Evolutionary conservation across 179 eudicot species (phyloP).

Genomic region (Silene coronaria): DNA sequence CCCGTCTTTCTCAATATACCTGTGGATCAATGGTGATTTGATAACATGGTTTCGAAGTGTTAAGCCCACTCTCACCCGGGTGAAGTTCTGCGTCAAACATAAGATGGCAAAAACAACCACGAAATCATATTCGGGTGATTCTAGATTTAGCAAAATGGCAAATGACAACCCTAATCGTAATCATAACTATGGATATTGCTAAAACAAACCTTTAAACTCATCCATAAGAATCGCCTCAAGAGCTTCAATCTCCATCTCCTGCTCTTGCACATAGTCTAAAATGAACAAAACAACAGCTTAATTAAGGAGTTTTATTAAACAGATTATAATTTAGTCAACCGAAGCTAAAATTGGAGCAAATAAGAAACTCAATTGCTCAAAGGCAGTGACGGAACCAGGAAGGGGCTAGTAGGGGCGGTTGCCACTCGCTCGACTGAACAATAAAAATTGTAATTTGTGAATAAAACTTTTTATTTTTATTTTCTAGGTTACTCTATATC

Average conservation of each 20-base stretch:
- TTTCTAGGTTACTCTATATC: too few species aligned
- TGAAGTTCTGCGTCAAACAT: conserved; percentile 59
- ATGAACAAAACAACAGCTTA: neutral
- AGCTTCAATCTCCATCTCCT: conserved; percentile 95
- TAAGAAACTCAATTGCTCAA: neutral
- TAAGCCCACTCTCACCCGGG: conserved; percentile 87
- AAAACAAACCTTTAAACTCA: conserved; percentile 64
- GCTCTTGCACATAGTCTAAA: conserved; percentile 70
- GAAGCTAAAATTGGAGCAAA: neutral
- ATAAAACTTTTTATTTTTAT: too few species aligned
- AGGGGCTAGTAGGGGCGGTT: neutral
- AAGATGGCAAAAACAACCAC: neutral
- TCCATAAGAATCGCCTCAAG: conserved; percentile 80
- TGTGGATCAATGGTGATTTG: conserved; percentile 63
- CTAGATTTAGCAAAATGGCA: neutral
- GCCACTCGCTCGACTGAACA: too few species aligned
- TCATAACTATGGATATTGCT: neutral
- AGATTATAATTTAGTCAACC: neutral
- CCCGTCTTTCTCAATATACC: conserved; percentile 31
- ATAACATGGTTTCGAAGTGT: conserved; percentile 77
- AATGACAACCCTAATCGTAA: neutral
- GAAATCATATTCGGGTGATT: neutral
- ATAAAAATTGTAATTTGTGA: too few species aligned
- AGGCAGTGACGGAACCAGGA: neutral
- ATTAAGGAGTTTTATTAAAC: neutral